Evolutionary conservation across 305 asterid genomes (phyloP).

Genomic region (Plantago lanceolata): DNA sequence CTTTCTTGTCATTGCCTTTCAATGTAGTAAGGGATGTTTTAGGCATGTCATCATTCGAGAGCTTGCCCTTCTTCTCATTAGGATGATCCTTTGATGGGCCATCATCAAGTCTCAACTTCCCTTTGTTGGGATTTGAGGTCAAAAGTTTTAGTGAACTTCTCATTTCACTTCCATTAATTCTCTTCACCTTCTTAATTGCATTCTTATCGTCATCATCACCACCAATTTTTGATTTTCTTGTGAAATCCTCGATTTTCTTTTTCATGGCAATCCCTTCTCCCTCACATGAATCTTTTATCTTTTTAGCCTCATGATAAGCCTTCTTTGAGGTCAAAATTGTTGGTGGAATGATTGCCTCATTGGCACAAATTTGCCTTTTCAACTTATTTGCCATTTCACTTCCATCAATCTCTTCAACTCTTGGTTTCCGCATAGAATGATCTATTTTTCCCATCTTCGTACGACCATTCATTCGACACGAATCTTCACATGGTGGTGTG

Average conservation of each 20-base stretch:
- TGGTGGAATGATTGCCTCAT: no score
- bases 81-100: slow-evolving; percentile 24
- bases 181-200: slow-evolving; percentile 21
- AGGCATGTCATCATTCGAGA: slow-evolving; percentile 24
- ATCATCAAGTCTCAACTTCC: slow-evolving; percentile 27
- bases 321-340: no score
- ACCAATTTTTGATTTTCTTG: slow-evolving; percentile 5
- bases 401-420: not conserved
- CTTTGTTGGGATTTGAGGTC: slow-evolving; percentile 20
- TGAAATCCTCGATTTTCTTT: not conserved
- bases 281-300: no score
- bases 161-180: slow-evolving; percentile 19
- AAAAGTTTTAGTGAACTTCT: slow-evolving; percentile 17
- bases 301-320: no score
- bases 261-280: not conserved
- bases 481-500: not conserved
- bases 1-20: slow-evolving; percentile 27
- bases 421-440: slow-evolving; percentile 1
- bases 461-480: not conserved
- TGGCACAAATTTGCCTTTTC: slow-evolving; percentile 9
- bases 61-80: slow-evolving; percentile 27
- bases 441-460: not conserved
- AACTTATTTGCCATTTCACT: not conserved
- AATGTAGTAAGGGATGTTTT: slow-evolving; percentile 12
- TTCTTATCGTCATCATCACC: slow-evolving; percentile 7